Evolutionary conservation across 1,139 yeast species (phyloP), one percentile per base, ranked within the genome.

Genomic region (Wickerhamomyces sp.): DNA sequence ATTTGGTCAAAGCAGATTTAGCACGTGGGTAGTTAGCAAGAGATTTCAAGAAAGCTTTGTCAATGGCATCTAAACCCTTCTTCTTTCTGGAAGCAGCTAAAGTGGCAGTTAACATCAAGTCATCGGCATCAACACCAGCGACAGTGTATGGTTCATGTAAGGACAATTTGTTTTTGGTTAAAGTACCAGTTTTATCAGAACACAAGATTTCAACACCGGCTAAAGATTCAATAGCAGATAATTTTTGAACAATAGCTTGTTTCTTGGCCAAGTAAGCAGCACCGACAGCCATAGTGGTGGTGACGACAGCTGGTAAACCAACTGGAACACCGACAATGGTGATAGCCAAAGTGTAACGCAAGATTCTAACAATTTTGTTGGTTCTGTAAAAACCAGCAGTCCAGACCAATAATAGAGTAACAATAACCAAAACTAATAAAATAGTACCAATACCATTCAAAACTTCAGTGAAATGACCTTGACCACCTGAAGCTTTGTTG

Each of bases 211-310:
- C 97, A 64, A 90, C 97, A 84, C 97, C 97, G 58, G 97, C 98
- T 60, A 90, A 78, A 50, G 97, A 89, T 77, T 90, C 97, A 72
- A 90, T 90, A 56, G 97, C 97, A 69, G 96, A 87, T 64, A 90
- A 80, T 72, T 90, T 90, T 76, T 90, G 97, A 59, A 90, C 97
- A 78, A 90, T 90, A 60, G 97, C 97, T 76, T 89, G 89, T 74
- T 89, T 89, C 81, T 89, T 89, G 63, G 97, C 97, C 65, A 90
- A 79, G 87, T 89, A 89, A 65, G 97, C 97, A 67, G 97, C 97
- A 81, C 97, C 97, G 70, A 90, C 97, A 70, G 97, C 97, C 95
- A 90, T 88, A 68, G 97, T 90, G 62, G 97, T 90, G 76, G 97
- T 90, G 60, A 90, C 96, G 65, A 90, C 97, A 68, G 96, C 97